Percentiles rank a stretch among this genome's conserved stretches.
Conservation (phyloP, 2,329 filamentous ascomycete species). For the Xylariaceae sp. region DNA sequence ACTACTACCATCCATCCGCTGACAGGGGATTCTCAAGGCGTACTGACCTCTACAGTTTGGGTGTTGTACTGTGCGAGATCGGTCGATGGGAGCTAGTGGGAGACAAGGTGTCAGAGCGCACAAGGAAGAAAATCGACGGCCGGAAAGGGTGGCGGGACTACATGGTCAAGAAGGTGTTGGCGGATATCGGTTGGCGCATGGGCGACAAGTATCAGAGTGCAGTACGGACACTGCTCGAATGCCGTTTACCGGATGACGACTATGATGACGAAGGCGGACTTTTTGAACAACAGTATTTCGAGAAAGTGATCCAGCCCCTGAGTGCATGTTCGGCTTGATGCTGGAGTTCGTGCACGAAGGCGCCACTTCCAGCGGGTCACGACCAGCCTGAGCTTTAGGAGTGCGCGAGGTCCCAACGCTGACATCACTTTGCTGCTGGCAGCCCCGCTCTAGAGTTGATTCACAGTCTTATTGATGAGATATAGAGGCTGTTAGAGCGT, state of each 20-base stretch:
- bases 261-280: background rate
- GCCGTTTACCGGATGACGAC: slow-evolving; percentile 7
- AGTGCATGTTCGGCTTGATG: background rate
- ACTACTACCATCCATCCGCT: slow-evolving; percentile 10
- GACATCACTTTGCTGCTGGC: no score
- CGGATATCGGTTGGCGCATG: slow-evolving; percentile 15
- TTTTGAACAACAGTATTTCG: slow-evolving; percentile 12
- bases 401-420: no score
- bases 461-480: background rate
- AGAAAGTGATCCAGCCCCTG: slow-evolving; percentile 7
- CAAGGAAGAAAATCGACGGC: background rate
- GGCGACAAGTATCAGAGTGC: slow-evolving; percentile 12
- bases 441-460: no score
- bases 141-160: slow-evolving; percentile 4
- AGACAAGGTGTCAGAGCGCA: background rate
- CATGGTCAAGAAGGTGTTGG: background rate
- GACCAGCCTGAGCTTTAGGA: no score
- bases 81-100: slow-evolving; percentile 10
- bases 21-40: slow-evolving; percentile 3
- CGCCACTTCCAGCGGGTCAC: no score
- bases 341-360: no score
- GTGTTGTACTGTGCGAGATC: slow-evolving; percentile 12
- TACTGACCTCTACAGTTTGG: slow-evolving; percentile 13
- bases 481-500: background rate
- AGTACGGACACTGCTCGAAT: slow-evolving; percentile 9